Evolutionary conservation across 345 rosid genomes (phyloP).

Genomic region (Trapa incisa): DNA sequence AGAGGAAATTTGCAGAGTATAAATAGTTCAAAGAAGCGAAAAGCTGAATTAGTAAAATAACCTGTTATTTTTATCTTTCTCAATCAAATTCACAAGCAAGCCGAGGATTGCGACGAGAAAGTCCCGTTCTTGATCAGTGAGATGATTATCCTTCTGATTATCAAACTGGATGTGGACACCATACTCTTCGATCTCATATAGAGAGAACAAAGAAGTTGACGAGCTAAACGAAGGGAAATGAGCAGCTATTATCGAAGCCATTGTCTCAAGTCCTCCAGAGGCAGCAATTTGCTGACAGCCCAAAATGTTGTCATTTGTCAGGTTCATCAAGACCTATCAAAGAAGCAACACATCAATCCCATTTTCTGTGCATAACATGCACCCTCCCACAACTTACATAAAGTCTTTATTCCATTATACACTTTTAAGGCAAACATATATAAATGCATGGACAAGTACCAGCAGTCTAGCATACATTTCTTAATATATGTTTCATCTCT

Average conservation of each 20-base stretch:
- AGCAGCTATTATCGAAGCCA: conserved; percentile 57
- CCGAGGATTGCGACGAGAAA: conserved; percentile 94
- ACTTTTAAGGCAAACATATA: background rate
- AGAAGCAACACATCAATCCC: background rate
- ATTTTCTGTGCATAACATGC: background rate
- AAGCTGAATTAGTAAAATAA: conserved; percentile 10
- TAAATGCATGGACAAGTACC: background rate
- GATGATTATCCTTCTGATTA: conserved; percentile 32
- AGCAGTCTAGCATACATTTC: background rate
- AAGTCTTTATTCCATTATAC: background rate
- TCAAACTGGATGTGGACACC: conserved; percentile 14
- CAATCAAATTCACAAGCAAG: conserved; percentile 81
- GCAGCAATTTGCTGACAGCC: conserved; percentile 83
- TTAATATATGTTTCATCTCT: background rate
- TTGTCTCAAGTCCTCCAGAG: conserved; percentile 70
- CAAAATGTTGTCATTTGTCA: conserved; percentile 74
- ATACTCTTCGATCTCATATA: conserved; percentile 22
- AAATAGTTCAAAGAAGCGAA: background rate
- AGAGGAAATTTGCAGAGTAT: background rate
- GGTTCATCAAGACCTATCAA: conserved; percentile 81
- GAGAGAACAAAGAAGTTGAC: conserved; percentile 23
- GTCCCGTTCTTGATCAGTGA: conserved; percentile 81
- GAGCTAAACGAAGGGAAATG: conserved; percentile 66
- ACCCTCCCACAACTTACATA: background rate
- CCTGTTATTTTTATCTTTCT: conserved; percentile 89